Evolutionary conservation across 2,329 filamentous ascomycete genomes (phyloP).

Genomic region (Botrytis porri): DNA sequence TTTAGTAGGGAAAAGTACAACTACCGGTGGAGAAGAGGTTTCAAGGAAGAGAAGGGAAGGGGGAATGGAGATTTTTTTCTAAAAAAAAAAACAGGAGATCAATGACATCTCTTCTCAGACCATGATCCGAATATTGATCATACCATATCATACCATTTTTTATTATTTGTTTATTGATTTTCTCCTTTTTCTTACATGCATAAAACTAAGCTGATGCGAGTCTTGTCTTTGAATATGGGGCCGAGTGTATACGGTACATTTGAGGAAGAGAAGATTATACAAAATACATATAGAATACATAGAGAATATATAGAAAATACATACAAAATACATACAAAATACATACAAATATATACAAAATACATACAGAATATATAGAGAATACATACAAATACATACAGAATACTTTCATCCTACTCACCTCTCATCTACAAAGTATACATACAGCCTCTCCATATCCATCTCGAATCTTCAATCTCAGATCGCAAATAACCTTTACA

Average conservation of each 20-base stretch:
- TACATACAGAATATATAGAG: too few species aligned
- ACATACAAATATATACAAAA: background rate
- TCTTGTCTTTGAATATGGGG: background rate
- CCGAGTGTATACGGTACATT: background rate
- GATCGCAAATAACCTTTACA: too few species aligned
- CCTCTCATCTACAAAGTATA: background rate
- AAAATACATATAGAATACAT: background rate
- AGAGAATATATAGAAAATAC: background rate
- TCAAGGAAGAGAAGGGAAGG: background rate
- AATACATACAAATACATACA: background rate
- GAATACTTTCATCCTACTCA: background rate
- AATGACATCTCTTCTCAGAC: background rate
- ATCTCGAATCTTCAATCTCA: too few species aligned
- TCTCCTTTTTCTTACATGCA: background rate
- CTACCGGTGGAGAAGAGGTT: background rate
- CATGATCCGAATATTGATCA: conserved; percentile 6
- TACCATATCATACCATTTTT: background rate
- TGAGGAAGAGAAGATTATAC: background rate
- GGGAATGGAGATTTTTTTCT: background rate
- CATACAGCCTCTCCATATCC: background rate
- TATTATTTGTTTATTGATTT: background rate
- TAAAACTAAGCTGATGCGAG: background rate
- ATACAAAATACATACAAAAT: background rate
- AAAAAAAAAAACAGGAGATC: background rate
- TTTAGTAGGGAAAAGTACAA: background rate